Conservation (phyloP, 2,329 filamentous ascomycete genomes). For the Orbilia javanica region DNA sequence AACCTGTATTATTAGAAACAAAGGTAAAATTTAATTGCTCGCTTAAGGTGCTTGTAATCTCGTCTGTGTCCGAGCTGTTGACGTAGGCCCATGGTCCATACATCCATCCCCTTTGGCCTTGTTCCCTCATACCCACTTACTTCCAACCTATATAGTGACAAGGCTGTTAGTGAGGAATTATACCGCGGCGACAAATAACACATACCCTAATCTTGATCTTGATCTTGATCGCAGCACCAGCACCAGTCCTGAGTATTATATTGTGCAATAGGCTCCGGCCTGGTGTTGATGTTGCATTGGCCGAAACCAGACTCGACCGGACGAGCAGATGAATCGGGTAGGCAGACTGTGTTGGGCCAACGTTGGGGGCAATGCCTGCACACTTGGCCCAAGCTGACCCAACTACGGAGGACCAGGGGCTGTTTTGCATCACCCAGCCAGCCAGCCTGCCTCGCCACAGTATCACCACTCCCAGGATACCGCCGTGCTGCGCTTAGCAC, state of each 20-base stretch:
- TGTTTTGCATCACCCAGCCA: constrained; percentile 11
- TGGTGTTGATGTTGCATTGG: background rate
- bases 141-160: background rate
- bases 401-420: constrained; percentile 41
- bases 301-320: background rate
- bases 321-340: background rate
- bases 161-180: background rate
- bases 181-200: no score
- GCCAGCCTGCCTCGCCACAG: constrained; percentile 25
- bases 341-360: constrained; percentile 5
- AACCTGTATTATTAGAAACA: constrained; percentile 45
- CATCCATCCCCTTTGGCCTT: no score
- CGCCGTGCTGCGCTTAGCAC: background rate
- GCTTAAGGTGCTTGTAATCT: constrained; percentile 2
- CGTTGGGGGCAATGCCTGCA: constrained; percentile 22
- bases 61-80: constrained; percentile 18
- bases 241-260: no score
- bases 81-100: background rate
- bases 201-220: background rate
- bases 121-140: no score
- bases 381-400: background rate
- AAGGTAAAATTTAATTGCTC: constrained; percentile 15
- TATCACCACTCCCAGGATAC: constrained; percentile 32
- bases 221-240: no score
- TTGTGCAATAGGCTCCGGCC: no score